Percentiles rank a stretch among this genome's conserved stretches.
These are phyloP conservation scores for Cydonia oblonga DNA, from an alignment of 331 rosid genomes.

Conservation along the genomic window DNA sequence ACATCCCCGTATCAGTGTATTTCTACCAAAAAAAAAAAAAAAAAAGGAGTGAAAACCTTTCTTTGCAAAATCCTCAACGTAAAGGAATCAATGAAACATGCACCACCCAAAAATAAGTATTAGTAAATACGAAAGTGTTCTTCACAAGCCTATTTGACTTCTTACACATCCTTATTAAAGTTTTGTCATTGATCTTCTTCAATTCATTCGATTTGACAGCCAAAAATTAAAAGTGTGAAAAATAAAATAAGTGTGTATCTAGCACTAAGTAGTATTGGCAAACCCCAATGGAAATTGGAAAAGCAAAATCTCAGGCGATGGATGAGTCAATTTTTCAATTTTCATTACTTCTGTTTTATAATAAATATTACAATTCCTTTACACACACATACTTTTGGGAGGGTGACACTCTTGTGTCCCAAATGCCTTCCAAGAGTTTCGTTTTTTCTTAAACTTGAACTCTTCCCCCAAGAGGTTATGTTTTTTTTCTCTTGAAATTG, in stretches of 20 bases:
- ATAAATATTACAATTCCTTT: not conserved
- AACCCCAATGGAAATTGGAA: not conserved
- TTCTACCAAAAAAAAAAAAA: no score
- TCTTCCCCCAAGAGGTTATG: not conserved
- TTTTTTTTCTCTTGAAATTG: slow-evolving; percentile 2
- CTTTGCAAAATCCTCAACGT: not conserved
- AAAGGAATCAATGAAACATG: not conserved
- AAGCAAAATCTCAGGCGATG: not conserved
- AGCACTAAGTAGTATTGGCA: no score
- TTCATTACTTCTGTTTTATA: not conserved
- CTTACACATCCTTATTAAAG: no score
- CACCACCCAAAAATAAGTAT: no score
- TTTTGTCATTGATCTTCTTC: no score
- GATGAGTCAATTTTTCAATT: not conserved
- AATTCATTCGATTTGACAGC: no score
- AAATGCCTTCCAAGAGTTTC: no score
- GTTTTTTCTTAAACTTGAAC: not conserved
- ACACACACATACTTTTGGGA: not conserved
- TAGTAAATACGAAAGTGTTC: no score
- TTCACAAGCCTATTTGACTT: no score
- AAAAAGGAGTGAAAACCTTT: not conserved
- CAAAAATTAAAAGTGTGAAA: no score
- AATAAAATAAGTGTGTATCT: no score
- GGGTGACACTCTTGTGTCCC: no score
- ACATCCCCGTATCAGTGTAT: not conserved